A percentile compares a stretch with the other conserved stretches of the same genome.
Evolutionary conservation across 768 basidiomycete species (phyloP).

Genomic region (Podaxis pistillaris): DNA sequence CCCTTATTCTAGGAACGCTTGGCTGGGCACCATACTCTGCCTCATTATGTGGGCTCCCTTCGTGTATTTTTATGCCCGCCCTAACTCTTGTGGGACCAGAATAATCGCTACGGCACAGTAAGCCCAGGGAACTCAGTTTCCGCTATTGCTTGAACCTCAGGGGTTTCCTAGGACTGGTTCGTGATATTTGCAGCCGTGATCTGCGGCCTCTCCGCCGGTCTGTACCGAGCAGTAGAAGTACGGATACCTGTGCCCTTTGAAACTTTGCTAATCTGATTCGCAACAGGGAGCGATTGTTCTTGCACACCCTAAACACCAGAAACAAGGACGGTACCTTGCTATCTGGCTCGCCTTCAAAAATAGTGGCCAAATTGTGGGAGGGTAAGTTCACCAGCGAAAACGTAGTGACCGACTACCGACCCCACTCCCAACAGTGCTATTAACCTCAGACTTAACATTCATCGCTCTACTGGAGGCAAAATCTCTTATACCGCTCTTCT

Average conservation of each 20-base stretch:
- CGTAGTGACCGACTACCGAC: not conserved
- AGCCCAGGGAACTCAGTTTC: not conserved
- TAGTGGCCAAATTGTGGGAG: not conserved
- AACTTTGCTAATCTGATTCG: not conserved
- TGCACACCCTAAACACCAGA: not conserved
- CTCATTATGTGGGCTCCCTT: not conserved
- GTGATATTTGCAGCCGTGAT: not conserved
- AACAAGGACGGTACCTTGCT: not conserved
- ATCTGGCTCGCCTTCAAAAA: not conserved
- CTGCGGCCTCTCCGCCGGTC: not conserved
- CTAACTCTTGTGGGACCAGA: not conserved
- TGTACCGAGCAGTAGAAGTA: not conserved
- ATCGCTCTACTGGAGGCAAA: not conserved
- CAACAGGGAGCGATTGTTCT: not conserved
- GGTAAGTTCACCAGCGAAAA: not conserved
- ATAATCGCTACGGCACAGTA: not conserved
- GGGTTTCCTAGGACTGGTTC: not conserved
- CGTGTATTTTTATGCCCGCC: not conserved
- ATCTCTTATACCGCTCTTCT: not conserved
- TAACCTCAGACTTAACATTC: not conserved
- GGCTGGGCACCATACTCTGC: not conserved
- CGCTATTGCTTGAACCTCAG: not conserved
- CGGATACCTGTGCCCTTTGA: not conserved
- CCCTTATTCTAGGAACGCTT: not conserved
- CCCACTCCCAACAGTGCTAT: not conserved